These are phyloP conservation scores for Lentinula detonsa DNA, from an alignment of 768 basidiomycete species.

Conservation along the genomic window DNA sequence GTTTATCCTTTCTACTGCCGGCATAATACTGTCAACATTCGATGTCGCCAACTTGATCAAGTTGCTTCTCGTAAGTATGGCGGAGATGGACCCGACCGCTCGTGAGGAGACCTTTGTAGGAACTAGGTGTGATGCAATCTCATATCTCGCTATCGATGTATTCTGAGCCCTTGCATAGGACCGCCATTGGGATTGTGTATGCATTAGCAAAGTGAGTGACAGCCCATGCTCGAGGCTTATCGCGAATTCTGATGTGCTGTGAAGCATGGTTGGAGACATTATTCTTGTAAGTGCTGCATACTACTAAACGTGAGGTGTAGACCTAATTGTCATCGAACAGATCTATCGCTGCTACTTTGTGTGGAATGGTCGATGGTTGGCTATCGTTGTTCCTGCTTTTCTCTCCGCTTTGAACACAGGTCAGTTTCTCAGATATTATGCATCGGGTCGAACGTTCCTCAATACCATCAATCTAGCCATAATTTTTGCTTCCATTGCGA, in stretches of 20 bases:
- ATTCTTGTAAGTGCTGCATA: not conserved
- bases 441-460: not conserved
- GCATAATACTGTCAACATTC: not conserved
- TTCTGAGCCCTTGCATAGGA: not conserved
- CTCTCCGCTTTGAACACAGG: slow-evolving; percentile 1
- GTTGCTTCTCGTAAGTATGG: not conserved
- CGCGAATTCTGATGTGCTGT: not conserved
- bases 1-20: not conserved
- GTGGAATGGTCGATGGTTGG: not conserved
- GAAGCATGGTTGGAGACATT: not conserved
- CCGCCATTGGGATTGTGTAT: slow-evolving; percentile 1
- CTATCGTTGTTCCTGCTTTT: not conserved
- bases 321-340: not conserved
- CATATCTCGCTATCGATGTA: not conserved
- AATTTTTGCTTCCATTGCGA: not conserved
- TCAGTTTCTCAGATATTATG: not conserved
- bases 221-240: not conserved
- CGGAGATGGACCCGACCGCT: not conserved
- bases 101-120: not conserved
- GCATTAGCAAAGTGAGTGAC: not conserved
- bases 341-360: slow-evolving; percentile 6
- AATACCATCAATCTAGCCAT: not conserved
- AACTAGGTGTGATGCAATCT: not conserved
- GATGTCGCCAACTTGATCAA: not conserved
- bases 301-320: not conserved